Evolutionary conservation across 1,284 basidiomycete genomes (phyloP), one percentile per base, ranked within the genome.

Genomic region (Inonotus hispidus): DNA sequence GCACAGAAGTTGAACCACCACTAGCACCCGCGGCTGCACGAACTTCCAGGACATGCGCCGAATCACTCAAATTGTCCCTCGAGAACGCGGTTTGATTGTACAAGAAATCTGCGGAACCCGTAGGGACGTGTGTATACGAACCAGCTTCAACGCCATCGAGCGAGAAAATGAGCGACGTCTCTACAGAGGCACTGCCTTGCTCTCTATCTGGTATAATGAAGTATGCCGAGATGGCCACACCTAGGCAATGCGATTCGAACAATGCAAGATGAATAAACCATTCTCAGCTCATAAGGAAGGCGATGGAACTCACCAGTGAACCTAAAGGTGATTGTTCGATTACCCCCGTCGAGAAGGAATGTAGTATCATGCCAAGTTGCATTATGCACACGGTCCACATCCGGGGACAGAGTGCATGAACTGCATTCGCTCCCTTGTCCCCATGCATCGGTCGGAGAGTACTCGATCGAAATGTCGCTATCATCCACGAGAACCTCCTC

Each of bases 401-500:
- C 37, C 16, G 53, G 53, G 13, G 5, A 13, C 8, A 55, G 25
- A 13, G 37, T 19, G 38, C 53, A 55, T 16, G 10, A 29, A 3
- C 23, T 11, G 27, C 53, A 55, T 29, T 37, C 53, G 37, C 29
- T 55, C 23, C 53, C 53, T 35, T 55, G 19, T 3, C 7, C 6
- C 53, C 53, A 55, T 32, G 53, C 7, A 39, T 43, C n/a, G 37
- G 21, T 16, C 27, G 53, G 32, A 3, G 41, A 39, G 19, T 55
- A 55, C 10, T 13, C 27, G 29, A 53, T 21, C 27, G 52, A 53
- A 2, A 73, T 72, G 7, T 73, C 73, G 8, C 71, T 57, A 2
- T 75, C 69, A 61, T 77, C 73, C 16, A 75, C 72, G n/a, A 68
- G 67, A 0, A 74, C 68, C 63, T 81, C 78, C 66, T 81, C 79